Conservation (phyloP, 306 rosid genomes). For the Amphicarpaea edgeworthii region DNA sequence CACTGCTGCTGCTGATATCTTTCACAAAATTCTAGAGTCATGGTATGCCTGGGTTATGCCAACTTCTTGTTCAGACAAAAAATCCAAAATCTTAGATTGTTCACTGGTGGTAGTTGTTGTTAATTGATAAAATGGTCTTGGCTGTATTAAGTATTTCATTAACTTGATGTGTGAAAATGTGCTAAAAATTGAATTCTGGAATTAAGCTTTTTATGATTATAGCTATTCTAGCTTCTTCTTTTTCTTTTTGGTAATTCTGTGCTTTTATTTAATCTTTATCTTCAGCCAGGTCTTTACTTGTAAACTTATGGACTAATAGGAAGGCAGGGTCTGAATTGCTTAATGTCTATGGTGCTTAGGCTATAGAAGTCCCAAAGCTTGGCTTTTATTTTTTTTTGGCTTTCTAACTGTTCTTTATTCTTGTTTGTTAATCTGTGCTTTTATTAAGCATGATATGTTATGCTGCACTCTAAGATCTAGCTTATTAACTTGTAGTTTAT, state of each 20-base stretch:
- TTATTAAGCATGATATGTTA: conserved; percentile 1
- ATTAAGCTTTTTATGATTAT: not conserved
- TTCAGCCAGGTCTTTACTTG: not conserved
- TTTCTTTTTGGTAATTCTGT: not conserved
- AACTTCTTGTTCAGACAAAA: conserved; percentile 5
- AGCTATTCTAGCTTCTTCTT: not conserved
- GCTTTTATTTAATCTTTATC: conserved; percentile 6
- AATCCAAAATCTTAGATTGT: conserved; percentile 34
- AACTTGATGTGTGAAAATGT: conserved; percentile 6
- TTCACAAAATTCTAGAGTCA: conserved; percentile 78
- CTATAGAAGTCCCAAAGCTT: conserved; percentile 6
- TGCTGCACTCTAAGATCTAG: conserved; percentile 1
- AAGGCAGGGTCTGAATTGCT: not conserved
- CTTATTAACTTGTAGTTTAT: conserved; percentile 5
- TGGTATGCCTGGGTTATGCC: conserved; percentile 63
- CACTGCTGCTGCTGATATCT: conserved; percentile 73
- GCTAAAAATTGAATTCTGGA: conserved; percentile 19
- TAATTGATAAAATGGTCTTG: conserved; percentile 25
- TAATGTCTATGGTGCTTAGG: conserved; percentile 1
- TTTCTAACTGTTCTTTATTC: conserved; percentile 2
- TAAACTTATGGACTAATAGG: not conserved
- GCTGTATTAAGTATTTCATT: not conserved
- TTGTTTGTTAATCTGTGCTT: not conserved
- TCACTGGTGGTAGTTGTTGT: conserved; percentile 26
- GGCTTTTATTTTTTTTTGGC: not conserved